Evolutionary conservation across 2,329 filamentous ascomycete species (phyloP).

Genomic region (Colletotrichum sp.): DNA sequence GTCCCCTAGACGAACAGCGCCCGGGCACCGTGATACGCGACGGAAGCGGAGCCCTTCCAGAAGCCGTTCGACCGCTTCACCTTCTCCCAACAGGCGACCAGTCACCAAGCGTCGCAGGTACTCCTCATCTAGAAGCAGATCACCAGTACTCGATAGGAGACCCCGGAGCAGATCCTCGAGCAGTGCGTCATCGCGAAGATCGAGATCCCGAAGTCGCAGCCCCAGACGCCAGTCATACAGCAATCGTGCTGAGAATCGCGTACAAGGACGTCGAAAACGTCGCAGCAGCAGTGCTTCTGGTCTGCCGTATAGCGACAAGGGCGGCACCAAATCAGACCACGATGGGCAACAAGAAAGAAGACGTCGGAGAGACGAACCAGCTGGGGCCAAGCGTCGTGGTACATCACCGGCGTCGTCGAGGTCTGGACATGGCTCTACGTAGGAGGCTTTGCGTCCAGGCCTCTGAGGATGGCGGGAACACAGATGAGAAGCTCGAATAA

Average conservation of each 20-base stretch:
- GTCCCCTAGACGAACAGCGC: slow-evolving; percentile 35
- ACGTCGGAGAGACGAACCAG: background rate
- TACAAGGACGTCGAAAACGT: background rate
- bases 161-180: slow-evolving; percentile 35
- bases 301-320: background rate
- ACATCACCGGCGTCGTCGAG: slow-evolving; percentile 58
- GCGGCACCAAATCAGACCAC: background rate
- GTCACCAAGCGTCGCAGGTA: slow-evolving; percentile 56
- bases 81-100: slow-evolving; percentile 42
- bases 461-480: background rate
- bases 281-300: background rate
- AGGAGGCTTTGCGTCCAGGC: background rate
- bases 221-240: slow-evolving; percentile 29
- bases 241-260: slow-evolving; percentile 13
- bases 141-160: slow-evolving; percentile 41
- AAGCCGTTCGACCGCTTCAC: slow-evolving; percentile 34
- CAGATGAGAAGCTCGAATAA: slow-evolving; percentile 38
- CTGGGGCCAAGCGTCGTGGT: slow-evolving; percentile 46
- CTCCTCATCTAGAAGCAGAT: slow-evolving; percentile 53
- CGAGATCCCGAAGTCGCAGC: slow-evolving; percentile 42
- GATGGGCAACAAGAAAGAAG: background rate
- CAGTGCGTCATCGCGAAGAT: slow-evolving; percentile 42
- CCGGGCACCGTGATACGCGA: slow-evolving; percentile 23
- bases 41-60: slow-evolving; percentile 26
- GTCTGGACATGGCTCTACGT: slow-evolving; percentile 27